These are phyloP conservation scores for Hymenoscyphus salicellus DNA, from an alignment of 2,329 filamentous ascomycete genomes.

Conservation along the genomic window DNA sequence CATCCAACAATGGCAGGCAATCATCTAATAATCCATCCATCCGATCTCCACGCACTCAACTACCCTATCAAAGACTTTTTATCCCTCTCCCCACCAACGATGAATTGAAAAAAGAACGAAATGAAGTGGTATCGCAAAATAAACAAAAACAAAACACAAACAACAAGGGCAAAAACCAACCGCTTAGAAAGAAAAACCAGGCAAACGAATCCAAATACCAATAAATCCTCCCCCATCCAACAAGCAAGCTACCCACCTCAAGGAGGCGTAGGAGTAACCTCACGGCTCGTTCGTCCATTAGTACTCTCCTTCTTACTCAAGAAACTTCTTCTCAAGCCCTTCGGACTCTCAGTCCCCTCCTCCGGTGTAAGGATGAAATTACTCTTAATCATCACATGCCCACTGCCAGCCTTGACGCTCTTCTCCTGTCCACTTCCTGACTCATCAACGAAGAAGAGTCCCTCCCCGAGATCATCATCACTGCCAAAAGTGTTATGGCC, in stretches of 20 bases:
- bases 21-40: neutral
- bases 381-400: conserved; percentile 70
- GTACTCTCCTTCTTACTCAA: conserved; percentile 49
- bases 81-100: neutral
- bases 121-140: neutral
- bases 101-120: neutral
- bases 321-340: conserved; percentile 51
- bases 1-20: neutral
- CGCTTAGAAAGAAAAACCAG: neutral
- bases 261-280: conserved; percentile 40
- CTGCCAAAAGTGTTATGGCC: conserved; percentile 81
- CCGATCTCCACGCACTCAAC: neutral
- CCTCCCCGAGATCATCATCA: conserved; percentile 81
- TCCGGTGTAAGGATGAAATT: conserved; percentile 58
- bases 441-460: conserved; percentile 89
- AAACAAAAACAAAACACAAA: neutral
- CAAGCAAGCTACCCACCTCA: neutral
- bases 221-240: neutral
- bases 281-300: conserved; percentile 38
- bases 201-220: neutral
- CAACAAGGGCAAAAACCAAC: neutral
- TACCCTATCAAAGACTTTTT: neutral
- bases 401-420: conserved; percentile 68
- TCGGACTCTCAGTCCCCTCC: conserved; percentile 41
- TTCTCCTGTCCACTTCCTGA: conserved; percentile 66